Percentiles rank a stretch among this genome's conserved stretches.
Conservation (phyloP, 2,329 filamentous ascomycete species). For the Penicillium verrucosum region DNA sequence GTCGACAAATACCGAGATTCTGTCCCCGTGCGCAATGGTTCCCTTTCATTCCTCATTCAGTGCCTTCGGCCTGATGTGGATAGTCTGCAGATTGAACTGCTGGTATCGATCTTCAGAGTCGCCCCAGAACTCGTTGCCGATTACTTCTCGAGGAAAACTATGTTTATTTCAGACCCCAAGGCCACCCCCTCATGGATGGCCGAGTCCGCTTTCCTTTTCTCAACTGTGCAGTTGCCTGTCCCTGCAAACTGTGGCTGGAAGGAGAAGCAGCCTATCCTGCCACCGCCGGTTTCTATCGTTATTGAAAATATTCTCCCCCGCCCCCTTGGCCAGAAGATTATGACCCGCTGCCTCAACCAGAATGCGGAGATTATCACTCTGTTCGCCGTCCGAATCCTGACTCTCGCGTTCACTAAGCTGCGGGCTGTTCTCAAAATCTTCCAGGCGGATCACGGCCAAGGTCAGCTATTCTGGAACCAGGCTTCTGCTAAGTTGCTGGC, state of each 20-base stretch:
- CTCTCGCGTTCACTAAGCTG: conserved; percentile 76
- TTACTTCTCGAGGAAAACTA: conserved; percentile 77
- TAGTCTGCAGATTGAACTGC: conserved; percentile 73
- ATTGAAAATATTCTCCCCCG: conserved; percentile 84
- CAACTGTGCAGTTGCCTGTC: conserved; percentile 69
- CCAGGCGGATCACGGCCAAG: conserved; percentile 45
- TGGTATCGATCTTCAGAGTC: conserved; percentile 73
- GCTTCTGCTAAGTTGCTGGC: conserved; percentile 65
- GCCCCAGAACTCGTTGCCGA: conserved; percentile 84
- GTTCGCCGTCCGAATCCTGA: conserved; percentile 76
- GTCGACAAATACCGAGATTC: conserved; percentile 65
- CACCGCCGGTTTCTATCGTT: conserved; percentile 73
- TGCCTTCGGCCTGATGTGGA: conserved; percentile 80
- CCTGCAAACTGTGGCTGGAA: conserved; percentile 69
- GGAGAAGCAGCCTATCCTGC: conserved; percentile 60
- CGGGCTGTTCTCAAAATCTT: conserved; percentile 61
- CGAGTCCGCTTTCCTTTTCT: conserved; percentile 84
- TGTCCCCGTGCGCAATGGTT: conserved; percentile 73
- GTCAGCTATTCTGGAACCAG: conserved; percentile 63
- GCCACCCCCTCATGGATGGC: conserved; percentile 92
- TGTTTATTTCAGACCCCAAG: conserved; percentile 87
- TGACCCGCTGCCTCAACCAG: conserved; percentile 74
- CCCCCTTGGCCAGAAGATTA: conserved; percentile 73
- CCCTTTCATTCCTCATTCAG: conserved; percentile 73
- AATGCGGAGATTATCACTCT: conserved; percentile 77